Percentiles rank a stretch among this genome's conserved stretches.
Evolutionary conservation across 352 stramenopile species (phyloP).

Genomic region (Globisporangium middletonii): DNA sequence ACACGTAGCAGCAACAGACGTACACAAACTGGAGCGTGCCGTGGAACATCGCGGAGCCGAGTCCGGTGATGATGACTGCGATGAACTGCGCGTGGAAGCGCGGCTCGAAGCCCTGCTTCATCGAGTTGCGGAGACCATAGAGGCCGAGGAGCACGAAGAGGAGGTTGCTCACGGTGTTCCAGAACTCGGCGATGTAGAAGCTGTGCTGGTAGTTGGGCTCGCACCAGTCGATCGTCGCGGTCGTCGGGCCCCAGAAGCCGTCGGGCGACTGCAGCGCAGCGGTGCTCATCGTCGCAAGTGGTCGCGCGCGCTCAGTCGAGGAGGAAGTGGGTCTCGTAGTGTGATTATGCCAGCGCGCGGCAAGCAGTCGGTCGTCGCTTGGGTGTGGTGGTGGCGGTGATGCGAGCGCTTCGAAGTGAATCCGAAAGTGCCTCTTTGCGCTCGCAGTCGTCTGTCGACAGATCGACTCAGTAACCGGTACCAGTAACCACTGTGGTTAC

Average conservation of each 20-base stretch:
- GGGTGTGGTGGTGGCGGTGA: no score
- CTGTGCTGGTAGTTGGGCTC: slow-evolving; percentile 79
- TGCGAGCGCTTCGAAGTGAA: no score
- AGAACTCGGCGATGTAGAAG: slow-evolving; percentile 83
- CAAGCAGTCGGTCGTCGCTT: no score
- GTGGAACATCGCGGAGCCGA: slow-evolving; percentile 83
- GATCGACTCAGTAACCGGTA: neutral
- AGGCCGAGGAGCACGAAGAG: slow-evolving; percentile 70
- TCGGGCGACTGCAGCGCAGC: neutral
- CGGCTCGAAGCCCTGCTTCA: slow-evolving; percentile 65
- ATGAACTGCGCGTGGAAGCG: slow-evolving; percentile 75
- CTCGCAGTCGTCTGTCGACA: no score
- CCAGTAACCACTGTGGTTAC: no score
- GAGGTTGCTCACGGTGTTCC: slow-evolving; percentile 83
- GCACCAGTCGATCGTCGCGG: slow-evolving; percentile 85
- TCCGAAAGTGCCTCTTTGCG: no score
- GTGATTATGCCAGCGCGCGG: neutral
- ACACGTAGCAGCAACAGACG: neutral
- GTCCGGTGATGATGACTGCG: slow-evolving; percentile 70
- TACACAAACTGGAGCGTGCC: slow-evolving; percentile 77
- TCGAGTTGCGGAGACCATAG: slow-evolving; percentile 58
- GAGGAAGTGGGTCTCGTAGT: neutral
- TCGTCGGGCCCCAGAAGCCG: slow-evolving; percentile 64
- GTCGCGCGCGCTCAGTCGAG: neutral
- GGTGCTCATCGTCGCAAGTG: slow-evolving; percentile 9